A percentile compares a stretch with the other conserved stretches of the same genome.
phyloP scores from a whole-genome alignment of 1,284 basidiomycete species.

The Leccinum variabile region DNA sequence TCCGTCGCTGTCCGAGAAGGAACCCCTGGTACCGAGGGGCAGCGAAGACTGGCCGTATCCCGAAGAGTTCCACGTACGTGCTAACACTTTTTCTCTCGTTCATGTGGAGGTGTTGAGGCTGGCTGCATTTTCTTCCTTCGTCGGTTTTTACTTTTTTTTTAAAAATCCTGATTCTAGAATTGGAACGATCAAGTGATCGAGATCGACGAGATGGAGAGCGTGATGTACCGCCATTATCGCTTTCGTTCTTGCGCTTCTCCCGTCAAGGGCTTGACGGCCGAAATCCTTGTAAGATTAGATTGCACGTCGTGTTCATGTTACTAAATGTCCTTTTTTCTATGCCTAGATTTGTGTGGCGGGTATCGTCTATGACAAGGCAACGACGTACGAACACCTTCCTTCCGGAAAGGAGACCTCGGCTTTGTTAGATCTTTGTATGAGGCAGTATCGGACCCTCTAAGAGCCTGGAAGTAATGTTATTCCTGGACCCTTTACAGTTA shows the following conservation, averaged over 20 bases:
- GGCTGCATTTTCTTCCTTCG: neutral
- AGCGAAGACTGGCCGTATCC: constrained; percentile 78
- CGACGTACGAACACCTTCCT: constrained; percentile 54
- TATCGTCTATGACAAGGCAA: constrained; percentile 50
- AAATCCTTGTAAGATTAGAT: constrained; percentile 62
- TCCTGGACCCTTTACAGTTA: no score
- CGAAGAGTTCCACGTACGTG: constrained; percentile 60
- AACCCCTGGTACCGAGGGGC: constrained; percentile 54
- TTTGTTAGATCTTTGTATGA: constrained; percentile 27
- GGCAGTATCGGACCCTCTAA: constrained; percentile 23
- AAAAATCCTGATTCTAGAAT: constrained; percentile 33
- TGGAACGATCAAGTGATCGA: constrained; percentile 50
- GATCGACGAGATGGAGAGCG: constrained; percentile 46
- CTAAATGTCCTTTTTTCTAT: neutral
- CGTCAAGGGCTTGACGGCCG: constrained; percentile 80
- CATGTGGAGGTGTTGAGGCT: neutral
- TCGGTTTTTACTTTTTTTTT: neutral
- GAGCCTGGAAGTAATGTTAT: constrained; percentile 4
- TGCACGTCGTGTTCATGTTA: neutral
- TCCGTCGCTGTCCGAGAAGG: constrained; percentile 47
- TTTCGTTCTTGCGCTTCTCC: constrained; percentile 75
- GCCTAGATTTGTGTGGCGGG: constrained; percentile 58
- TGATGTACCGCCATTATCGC: constrained; percentile 69
- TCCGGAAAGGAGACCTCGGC: constrained; percentile 23
- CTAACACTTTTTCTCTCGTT: neutral